Evolutionary conservation across 164 flowering plant genomes (phyloP).

Genomic region (Umbellularia californica): DNA sequence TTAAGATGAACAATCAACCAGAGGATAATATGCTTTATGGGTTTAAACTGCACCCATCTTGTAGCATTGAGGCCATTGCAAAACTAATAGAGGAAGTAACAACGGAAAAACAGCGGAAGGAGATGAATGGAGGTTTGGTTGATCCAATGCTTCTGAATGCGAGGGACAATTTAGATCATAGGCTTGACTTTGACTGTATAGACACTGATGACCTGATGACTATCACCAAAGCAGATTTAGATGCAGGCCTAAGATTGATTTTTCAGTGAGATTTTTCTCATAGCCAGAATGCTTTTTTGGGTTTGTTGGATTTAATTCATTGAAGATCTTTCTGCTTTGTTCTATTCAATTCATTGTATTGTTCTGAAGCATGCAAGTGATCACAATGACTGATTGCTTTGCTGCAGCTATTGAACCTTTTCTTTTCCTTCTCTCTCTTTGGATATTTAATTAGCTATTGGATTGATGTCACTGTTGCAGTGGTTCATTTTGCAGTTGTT

Average conservation of each 20-base stretch:
- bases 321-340: not conserved
- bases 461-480: too few species aligned
- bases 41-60: conserved; percentile 68
- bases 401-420: too few species aligned
- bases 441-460: too few species aligned
- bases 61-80: conserved; percentile 59
- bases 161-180: conserved; percentile 76
- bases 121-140: conserved; percentile 91
- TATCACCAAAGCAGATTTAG: conserved; percentile 72
- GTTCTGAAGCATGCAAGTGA: not conserved
- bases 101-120: conserved; percentile 67
- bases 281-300: not conserved
- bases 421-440: too few species aligned
- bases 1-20: conserved; percentile 68
- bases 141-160: conserved; percentile 90
- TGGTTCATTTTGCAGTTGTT: too few species aligned
- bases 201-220: conserved; percentile 64
- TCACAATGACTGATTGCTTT: not conserved
- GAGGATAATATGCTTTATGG: conserved; percentile 66
- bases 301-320: not conserved
- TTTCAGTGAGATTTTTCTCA: conserved; percentile 25
- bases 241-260: conserved; percentile 57
- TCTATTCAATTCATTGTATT: not conserved
- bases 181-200: conserved; percentile 72
- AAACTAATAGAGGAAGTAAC: conserved; percentile 56